Conservation (phyloP, 1,284 basidiomycete genomes). For the Heterobasidion parviporum region DNA sequence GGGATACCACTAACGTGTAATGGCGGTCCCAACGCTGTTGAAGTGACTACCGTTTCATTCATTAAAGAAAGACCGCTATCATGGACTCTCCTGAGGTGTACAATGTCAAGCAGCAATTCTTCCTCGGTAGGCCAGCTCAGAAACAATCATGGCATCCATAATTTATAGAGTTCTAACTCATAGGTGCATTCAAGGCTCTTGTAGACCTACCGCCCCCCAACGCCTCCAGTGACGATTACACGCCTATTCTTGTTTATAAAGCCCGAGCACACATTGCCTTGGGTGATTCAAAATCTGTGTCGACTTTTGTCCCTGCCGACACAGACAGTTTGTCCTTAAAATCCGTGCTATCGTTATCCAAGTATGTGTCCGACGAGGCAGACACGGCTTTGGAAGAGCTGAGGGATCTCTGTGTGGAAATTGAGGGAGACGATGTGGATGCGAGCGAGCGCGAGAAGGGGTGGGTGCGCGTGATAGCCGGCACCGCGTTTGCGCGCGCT, state of each 20-base stretch:
- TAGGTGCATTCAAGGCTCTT: slow-evolving; percentile 63
- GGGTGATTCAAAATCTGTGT: slow-evolving; percentile 46
- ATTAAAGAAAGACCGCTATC: not conserved
- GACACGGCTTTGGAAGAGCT: slow-evolving; percentile 72
- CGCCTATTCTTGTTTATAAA: slow-evolving; percentile 67
- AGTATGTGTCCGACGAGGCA: slow-evolving; percentile 45
- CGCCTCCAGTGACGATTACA: slow-evolving; percentile 54
- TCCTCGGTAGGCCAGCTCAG: slow-evolving; percentile 46
- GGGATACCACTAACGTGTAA: not conserved
- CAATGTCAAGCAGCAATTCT: slow-evolving; percentile 80
- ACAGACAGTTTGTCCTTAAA: slow-evolving; percentile 62
- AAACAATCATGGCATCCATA: not conserved
- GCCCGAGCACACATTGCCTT: slow-evolving; percentile 80
- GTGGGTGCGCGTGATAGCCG: slow-evolving; percentile 70
- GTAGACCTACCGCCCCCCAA: slow-evolving; percentile 48
- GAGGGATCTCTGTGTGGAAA: slow-evolving; percentile 79
- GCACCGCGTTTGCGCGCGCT: slow-evolving; percentile 75
- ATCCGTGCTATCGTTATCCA: slow-evolving; percentile 66
- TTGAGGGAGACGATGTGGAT: slow-evolving; percentile 70
- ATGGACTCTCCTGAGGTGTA: slow-evolving; percentile 84
- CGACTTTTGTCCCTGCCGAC: slow-evolving; percentile 47
- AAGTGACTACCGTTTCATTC: not conserved
- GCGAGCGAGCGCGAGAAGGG: slow-evolving; percentile 58
- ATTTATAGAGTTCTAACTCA: not conserved
- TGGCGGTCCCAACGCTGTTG: too few relatives aligned